Evolutionary conservation across 2,329 filamentous ascomycete species (phyloP).

Genomic region (Tolypocladium nubicola): DNA sequence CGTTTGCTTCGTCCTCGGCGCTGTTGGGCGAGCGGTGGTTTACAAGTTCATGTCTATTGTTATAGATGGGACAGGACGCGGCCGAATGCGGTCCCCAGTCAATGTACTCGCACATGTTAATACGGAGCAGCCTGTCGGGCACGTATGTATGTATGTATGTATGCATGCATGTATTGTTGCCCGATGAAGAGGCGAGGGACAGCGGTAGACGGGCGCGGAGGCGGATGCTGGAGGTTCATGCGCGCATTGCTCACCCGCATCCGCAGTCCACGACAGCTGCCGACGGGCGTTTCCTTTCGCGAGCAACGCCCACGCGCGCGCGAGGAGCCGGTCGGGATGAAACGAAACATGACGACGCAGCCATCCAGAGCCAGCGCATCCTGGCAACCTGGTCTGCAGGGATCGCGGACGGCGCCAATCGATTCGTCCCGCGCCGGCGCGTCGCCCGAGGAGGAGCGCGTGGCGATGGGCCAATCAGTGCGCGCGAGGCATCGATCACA

Average conservation of each 20-base stretch:
- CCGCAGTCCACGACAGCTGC: neutral
- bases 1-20: neutral
- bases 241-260: neutral
- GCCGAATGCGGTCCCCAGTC: neutral
- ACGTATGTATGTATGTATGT: neutral
- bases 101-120: neutral
- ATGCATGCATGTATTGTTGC: neutral
- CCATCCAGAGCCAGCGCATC: neutral
- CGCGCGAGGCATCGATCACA: no score
- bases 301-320: neutral
- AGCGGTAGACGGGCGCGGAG: neutral
- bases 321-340: neutral
- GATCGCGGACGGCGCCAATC: neutral
- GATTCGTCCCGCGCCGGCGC: neutral
- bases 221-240: neutral
- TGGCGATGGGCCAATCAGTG: neutral
- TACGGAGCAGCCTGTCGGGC: neutral
- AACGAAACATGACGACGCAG: neutral
- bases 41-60: neutral
- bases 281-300: neutral
- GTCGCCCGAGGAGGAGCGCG: neutral
- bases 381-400: neutral
- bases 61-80: neutral
- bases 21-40: neutral
- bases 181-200: neutral